phyloP scores from a whole-genome alignment of 225 moss, liverwort and hornwort species.

The Takakia lepidozioides region DNA sequence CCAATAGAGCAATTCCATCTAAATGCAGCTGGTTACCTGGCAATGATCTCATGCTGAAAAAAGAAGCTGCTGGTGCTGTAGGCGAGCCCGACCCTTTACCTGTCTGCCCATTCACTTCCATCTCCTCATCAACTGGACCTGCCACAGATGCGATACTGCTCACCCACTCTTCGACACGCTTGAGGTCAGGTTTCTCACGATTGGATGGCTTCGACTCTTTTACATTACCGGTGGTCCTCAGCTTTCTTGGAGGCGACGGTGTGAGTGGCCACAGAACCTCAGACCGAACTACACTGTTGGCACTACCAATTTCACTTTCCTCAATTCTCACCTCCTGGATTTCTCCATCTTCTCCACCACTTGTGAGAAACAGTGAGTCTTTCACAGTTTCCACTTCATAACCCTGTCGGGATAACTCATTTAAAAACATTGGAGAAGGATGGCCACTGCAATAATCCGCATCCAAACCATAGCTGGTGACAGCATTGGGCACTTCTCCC shows the following conservation, averaged over 20 bases:
- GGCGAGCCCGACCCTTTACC: conserved; percentile 39
- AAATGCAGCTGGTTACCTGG: conserved; percentile 25
- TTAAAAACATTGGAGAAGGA: conserved; percentile 8
- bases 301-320: too few relatives aligned
- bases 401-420: conserved; percentile 31
- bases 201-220: too few relatives aligned
- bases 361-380: too few relatives aligned
- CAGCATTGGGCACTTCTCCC: conserved; percentile 12
- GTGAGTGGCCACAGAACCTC: too few relatives aligned
- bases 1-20: conserved; percentile 19
- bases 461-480: conserved; percentile 37
- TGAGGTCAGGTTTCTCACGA: too few relatives aligned
- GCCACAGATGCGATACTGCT: conserved; percentile 40
- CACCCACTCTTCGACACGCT: conserved; percentile 27
- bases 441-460: conserved; percentile 23
- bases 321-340: too few relatives aligned
- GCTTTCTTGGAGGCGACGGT: too few relatives aligned
- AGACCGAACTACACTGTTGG: too few relatives aligned
- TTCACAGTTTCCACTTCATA: too few relatives aligned
- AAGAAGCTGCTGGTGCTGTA: conserved; percentile 49
- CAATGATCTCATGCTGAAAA: conserved; percentile 25
- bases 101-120: conserved; percentile 17
- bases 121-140: conserved; percentile 35
- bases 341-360: too few relatives aligned
- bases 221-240: too few relatives aligned